A percentile compares a stretch with the other conserved stretches of the same genome.
phyloP scores from a whole-genome alignment of 495 filamentous ascomycete species.

The Oidiodendron maius region DNA sequence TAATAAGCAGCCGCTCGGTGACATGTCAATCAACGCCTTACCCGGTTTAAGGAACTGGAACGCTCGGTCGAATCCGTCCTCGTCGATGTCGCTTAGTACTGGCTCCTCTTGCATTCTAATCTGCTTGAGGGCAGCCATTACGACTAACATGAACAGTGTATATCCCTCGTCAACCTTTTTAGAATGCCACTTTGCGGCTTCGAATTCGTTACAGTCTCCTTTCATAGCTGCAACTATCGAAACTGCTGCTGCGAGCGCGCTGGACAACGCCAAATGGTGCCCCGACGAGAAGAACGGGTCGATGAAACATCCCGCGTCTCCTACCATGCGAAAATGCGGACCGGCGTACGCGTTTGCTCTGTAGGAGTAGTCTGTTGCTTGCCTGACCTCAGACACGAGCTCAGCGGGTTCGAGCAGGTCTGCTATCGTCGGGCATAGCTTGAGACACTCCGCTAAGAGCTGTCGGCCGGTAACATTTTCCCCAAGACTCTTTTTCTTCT shows the following conservation, averaged over 20 bases:
- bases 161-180: conserved; percentile 40
- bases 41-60: too few relatives aligned
- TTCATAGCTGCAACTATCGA: conserved; percentile 25
- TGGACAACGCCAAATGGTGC: conserved; percentile 40
- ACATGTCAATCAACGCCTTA: too few relatives aligned
- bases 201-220: conserved; percentile 32
- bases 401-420: conserved; percentile 25
- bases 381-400: conserved; percentile 26
- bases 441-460: conserved; percentile 36
- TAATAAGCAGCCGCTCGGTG: too few relatives aligned
- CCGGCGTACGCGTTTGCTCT: conserved; percentile 27
- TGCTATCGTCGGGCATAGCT: conserved; percentile 21
- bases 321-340: conserved; percentile 33
- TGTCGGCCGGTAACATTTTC: conserved; percentile 17
- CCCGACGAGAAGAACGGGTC: too few relatives aligned
- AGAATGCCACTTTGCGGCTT: conserved; percentile 40
- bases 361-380: conserved; percentile 39
- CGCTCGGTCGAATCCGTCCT: too few relatives aligned
- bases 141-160: conserved; percentile 44
- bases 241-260: conserved; percentile 39
- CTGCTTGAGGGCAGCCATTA: conserved; percentile 38
- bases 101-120: conserved; percentile 32
- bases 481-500: conserved; percentile 22
- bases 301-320: conserved; percentile 40
- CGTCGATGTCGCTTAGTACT: too few relatives aligned